Evolutionary conservation across 2,329 filamentous ascomycete species (phyloP).

Genomic region (Pseudogymnoascus sp.): DNA sequence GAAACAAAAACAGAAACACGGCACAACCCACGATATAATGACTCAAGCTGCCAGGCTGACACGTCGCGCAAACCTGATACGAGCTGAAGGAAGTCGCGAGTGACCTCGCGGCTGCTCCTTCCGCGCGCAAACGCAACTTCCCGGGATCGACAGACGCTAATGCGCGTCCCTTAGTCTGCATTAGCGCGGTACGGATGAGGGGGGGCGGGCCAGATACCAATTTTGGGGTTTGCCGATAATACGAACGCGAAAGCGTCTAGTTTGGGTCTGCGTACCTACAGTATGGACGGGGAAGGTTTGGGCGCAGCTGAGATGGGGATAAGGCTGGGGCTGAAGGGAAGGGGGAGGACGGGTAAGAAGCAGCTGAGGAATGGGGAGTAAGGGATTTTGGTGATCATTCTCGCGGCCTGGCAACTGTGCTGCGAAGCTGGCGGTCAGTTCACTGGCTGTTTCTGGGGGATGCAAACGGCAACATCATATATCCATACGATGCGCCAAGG

Average conservation of each 20-base stretch:
- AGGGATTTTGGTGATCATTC: background rate
- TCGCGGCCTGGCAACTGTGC: background rate
- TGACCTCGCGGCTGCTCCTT: background rate
- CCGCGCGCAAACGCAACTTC: background rate
- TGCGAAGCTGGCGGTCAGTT: background rate
- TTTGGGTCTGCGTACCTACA: background rate
- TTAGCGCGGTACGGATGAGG: background rate
- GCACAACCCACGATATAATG: background rate
- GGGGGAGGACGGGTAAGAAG: background rate
- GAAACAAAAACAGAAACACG: conserved; percentile 7
- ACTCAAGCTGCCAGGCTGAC: background rate
- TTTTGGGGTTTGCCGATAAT: background rate
- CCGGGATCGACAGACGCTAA: background rate
- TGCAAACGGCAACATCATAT: background rate
- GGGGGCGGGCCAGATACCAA: background rate
- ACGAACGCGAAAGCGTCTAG: background rate
- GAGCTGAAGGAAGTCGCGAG: background rate
- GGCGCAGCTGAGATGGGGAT: background rate
- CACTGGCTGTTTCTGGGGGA: background rate
- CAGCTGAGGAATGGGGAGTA: background rate
- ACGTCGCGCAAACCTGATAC: background rate
- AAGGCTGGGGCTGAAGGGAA: background rate
- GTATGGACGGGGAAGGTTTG: background rate
- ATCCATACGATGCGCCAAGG: background rate
- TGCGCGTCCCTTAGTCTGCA: background rate